These are phyloP conservation scores for Termitomyces sp. DNA, from an alignment of 768 basidiomycete genomes.

Conservation along the genomic window DNA sequence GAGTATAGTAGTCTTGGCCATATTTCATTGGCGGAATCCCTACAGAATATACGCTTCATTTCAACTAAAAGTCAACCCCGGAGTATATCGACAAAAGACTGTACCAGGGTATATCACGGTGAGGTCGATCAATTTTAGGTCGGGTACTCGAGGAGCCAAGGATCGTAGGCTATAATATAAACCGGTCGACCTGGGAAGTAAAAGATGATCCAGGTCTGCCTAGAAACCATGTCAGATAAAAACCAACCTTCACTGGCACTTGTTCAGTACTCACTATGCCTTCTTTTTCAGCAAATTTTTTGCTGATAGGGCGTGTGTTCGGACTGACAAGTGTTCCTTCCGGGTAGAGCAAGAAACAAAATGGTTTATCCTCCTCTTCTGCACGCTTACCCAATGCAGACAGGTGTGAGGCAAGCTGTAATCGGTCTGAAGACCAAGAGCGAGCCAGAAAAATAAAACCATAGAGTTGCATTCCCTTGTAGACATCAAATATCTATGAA, in stretches of 20 bases:
- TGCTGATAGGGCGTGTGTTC: slow-evolving; percentile 79
- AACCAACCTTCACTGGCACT: neutral
- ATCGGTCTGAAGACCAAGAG: slow-evolving; percentile 83
- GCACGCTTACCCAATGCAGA: slow-evolving; percentile 64
- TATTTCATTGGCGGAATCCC: slow-evolving; percentile 76
- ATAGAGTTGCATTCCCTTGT: slow-evolving; percentile 91
- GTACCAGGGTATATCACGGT: slow-evolving; percentile 89
- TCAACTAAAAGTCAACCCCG: neutral
- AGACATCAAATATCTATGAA: slow-evolving; percentile 1
- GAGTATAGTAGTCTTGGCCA: slow-evolving; percentile 85
- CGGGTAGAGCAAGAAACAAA: slow-evolving; percentile 87
- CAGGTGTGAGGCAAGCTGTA: slow-evolving; percentile 59
- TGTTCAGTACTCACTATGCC: slow-evolving; percentile 65
- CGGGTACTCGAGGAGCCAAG: slow-evolving; percentile 69
- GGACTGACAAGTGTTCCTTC: slow-evolving; percentile 93
- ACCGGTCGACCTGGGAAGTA: slow-evolving; percentile 92
- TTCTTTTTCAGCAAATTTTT: slow-evolving; percentile 82
- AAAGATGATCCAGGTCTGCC: slow-evolving; percentile 74
- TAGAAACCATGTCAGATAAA: slow-evolving; percentile 22
- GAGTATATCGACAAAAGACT: neutral
- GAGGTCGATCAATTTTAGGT: slow-evolving; percentile 80
- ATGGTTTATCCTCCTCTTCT: slow-evolving; percentile 60
- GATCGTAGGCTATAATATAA: slow-evolving; percentile 81
- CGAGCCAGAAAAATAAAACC: slow-evolving; percentile 90
- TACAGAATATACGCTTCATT: slow-evolving; percentile 19